Conservation (phyloP, 2,329 filamentous ascomycete species). For the Parastagonospora avenae region DNA sequence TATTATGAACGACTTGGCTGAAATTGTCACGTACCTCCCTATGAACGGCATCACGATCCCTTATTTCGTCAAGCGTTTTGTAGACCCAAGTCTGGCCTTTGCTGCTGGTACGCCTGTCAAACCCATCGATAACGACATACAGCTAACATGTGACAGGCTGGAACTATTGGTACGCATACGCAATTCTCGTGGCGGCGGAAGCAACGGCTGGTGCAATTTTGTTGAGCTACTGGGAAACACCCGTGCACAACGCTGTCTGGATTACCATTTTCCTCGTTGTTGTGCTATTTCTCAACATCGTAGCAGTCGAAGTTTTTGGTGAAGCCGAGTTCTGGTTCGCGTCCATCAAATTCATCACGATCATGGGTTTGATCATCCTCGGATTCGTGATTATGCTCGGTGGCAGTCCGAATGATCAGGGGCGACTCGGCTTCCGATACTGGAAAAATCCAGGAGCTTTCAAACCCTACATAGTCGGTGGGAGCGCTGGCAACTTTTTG, state of each 20-base stretch:
- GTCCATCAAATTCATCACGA: slow-evolving; percentile 54
- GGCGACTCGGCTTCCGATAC: slow-evolving; percentile 64
- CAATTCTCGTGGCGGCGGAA: slow-evolving; percentile 43
- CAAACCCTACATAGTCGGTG: slow-evolving; percentile 55
- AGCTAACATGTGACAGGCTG: slow-evolving; percentile 16
- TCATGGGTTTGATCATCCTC: slow-evolving; percentile 43
- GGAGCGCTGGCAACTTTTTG: slow-evolving; percentile 65
- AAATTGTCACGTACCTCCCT: slow-evolving; percentile 49
- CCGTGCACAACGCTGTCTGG: slow-evolving; percentile 41
- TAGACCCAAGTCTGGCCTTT: slow-evolving; percentile 53
- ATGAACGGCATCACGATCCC: slow-evolving; percentile 47
- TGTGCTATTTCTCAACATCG: slow-evolving; percentile 42
- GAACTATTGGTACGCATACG: slow-evolving; percentile 44
- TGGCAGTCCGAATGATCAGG: slow-evolving; percentile 42
- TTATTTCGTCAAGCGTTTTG: slow-evolving; percentile 49
- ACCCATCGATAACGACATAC: no score
- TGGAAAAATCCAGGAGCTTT: slow-evolving; percentile 70
- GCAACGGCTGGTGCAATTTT: slow-evolving; percentile 41
- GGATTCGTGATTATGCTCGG: slow-evolving; percentile 45
- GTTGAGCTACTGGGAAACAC: slow-evolving; percentile 42
- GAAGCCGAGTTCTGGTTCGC: slow-evolving; percentile 60
- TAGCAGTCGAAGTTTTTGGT: slow-evolving; percentile 45
- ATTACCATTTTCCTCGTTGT: slow-evolving; percentile 45
- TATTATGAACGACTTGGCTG: slow-evolving; percentile 49
- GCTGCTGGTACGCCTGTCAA: slow-evolving; percentile 31